These are phyloP conservation scores for Apophysomyces variabilis DNA, from an alignment of 371 early-diverging fungal species.

Conservation along the genomic window DNA sequence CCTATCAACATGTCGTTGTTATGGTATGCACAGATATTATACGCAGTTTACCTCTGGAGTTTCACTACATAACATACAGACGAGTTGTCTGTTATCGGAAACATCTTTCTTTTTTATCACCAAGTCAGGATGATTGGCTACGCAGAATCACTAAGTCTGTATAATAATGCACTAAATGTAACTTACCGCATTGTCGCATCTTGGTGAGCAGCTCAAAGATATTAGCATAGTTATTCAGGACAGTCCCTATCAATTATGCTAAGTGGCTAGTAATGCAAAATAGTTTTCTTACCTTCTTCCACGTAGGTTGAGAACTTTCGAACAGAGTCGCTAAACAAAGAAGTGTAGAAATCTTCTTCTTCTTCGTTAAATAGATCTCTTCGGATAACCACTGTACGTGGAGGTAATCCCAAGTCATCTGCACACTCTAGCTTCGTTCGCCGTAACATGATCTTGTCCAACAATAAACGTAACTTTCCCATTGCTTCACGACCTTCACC, in stretches of 20 bases:
- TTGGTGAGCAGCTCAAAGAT: conserved; percentile 83
- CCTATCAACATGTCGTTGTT: conserved; percentile 34
- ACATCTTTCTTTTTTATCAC: conserved; percentile 58
- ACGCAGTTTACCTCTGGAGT: conserved; percentile 41
- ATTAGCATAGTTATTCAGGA: conserved; percentile 94
- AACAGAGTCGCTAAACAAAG: conserved; percentile 79
- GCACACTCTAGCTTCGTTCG: conserved; percentile 92
- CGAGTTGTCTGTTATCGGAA: conserved; percentile 55
- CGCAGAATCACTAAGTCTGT: not conserved
- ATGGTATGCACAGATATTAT: not conserved
- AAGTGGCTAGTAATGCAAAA: not conserved
- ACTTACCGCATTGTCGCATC: conserved; percentile 62
- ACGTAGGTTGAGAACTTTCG: conserved; percentile 89
- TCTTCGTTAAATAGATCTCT: conserved; percentile 89
- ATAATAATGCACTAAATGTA: conserved; percentile 16
- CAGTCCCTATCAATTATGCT: conserved; percentile 54
- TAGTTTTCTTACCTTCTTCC: conserved; percentile 52
- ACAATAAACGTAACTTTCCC: conserved; percentile 73
- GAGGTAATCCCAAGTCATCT: conserved; percentile 93
- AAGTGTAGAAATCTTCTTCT: conserved; percentile 93
- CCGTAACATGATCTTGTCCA: conserved; percentile 93
- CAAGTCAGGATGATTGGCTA: conserved; percentile 92
- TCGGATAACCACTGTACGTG: conserved; percentile 79
- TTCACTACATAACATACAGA: conserved; percentile 94
- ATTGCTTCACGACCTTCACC: conserved; percentile 78